A percentile compares a stretch with the other conserved stretches of the same genome.
These are phyloP conservation scores for Theobroma cacao DNA, from an alignment of 345 rosid genomes.

Conservation along the genomic window DNA sequence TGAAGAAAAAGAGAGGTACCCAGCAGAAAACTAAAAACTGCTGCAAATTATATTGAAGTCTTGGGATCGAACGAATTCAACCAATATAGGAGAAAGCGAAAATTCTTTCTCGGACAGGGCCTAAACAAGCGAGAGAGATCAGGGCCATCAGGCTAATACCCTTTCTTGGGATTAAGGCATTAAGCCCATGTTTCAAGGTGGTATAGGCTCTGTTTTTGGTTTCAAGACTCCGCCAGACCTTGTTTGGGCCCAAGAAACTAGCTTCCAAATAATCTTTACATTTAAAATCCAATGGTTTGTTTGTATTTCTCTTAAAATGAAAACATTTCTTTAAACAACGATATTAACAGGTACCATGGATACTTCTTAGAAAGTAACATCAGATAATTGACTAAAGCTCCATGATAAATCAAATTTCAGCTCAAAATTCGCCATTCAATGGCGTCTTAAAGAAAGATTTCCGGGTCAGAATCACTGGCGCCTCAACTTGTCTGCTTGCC, in stretches of 20 bases:
- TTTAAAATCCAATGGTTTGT: too few relatives aligned
- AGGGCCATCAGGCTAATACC: neutral
- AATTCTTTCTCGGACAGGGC: neutral
- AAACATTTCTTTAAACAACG: too few relatives aligned
- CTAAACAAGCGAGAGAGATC: neutral
- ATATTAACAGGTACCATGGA: too few relatives aligned
- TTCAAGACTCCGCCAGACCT: neutral
- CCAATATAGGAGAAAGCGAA: neutral
- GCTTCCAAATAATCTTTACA: too few relatives aligned
- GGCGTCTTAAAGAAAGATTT: neutral
- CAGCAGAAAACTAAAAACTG: neutral
- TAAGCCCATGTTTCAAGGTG: neutral
- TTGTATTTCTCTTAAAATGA: too few relatives aligned
- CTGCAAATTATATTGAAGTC: neutral
- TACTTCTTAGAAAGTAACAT: too few relatives aligned
- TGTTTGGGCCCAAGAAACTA: neutral
- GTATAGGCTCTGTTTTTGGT: neutral
- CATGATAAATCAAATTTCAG: neutral
- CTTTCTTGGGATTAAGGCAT: neutral
- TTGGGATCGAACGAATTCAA: neutral
- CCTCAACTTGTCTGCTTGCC: too few relatives aligned
- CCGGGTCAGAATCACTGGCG: neutral
- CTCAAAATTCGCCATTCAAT: neutral
- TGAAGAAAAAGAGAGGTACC: neutral
- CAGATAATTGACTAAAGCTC: neutral